Percentiles rank a stretch among this genome's conserved stretches.
Conservation (phyloP, 1,284 basidiomycete species). For the Irpex sp. region DNA sequence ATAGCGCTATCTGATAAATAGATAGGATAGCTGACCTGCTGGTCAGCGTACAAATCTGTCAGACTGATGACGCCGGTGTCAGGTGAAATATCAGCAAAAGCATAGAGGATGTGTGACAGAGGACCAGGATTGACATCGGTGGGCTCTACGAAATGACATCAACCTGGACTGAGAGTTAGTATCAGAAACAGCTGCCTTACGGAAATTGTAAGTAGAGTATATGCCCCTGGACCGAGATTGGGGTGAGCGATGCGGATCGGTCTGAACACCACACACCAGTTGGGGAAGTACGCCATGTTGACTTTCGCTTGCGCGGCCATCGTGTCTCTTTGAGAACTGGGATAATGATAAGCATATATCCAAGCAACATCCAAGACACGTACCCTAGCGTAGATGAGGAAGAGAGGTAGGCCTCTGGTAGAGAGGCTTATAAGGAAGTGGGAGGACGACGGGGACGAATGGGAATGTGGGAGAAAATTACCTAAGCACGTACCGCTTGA, state of each 20-base stretch:
- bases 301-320: constrained; percentile 35
- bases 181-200: constrained; percentile 34
- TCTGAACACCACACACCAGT: constrained; percentile 40
- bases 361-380: neutral
- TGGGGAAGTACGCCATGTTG: constrained; percentile 63
- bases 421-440: neutral
- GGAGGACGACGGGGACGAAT: neutral
- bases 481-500: neutral
- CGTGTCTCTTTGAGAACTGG: neutral
- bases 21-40: constrained; percentile 47
- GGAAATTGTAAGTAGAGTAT: constrained; percentile 72
- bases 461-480: neutral
- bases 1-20: neutral
- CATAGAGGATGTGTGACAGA: constrained; percentile 78
- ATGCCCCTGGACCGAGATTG: constrained; percentile 54
- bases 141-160: constrained; percentile 42
- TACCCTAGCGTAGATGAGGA: neutral
- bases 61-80: constrained; percentile 65
- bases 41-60: constrained; percentile 82
- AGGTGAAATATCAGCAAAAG: constrained; percentile 79
- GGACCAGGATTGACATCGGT: constrained; percentile 51
- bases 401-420: neutral
- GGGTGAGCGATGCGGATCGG: neutral
- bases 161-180: constrained; percentile 5
- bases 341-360: neutral